Evolutionary conservation across 768 basidiomycete genomes (phyloP), one percentile per base, ranked within the genome.

Genomic region (Pleurotus platypus): DNA sequence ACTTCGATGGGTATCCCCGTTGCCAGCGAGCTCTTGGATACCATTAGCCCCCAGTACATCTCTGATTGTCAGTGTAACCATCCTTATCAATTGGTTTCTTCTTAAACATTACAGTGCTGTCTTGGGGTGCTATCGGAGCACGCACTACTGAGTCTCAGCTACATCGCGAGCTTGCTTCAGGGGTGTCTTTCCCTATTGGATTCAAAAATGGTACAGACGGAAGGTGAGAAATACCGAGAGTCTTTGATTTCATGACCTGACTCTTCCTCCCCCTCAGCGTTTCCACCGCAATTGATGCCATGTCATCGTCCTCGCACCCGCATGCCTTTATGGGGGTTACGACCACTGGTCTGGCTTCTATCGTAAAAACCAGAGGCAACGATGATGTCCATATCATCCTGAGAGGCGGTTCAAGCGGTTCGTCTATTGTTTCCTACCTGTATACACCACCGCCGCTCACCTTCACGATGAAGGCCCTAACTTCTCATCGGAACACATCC

Each of bases 191-290:
- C 90, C 90, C 92, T 2, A 93, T 94, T 4, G 97, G 97, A 6
- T 98, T 99, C 85, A 99, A 99, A 75, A 99, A 99, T 66, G 92
- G 92, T 9, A 98, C 96, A 1, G 97, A 98, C 64, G 97, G 97
- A 39, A 87, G 42, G 42, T 45, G 20, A 45, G 20, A 45, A 8
- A 7, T 7, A 16, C 20, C 9, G 15, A 3, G 42, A 7, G n/a
- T 22, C n/a, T 45, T 86, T 26, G 83, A 96, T 43, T 84, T 86
- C 49, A 90, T 98, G 61, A 95, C 97, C 0, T 46, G 95, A 99
- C 71, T 96, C 96, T 2, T 98, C 95, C 72, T 84, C 30, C 24
- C 24, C 11, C 71, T 95, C 63, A 92, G 90, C 64, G 90, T 91
- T 67, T 94, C 98, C 62, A 87, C 98, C 57, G 96, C 98, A 77